Evolutionary conservation across 2,329 filamentous ascomycete species (phyloP), one percentile per base, ranked within the genome.

Genomic region (Aspergillus sclerotialis): DNA sequence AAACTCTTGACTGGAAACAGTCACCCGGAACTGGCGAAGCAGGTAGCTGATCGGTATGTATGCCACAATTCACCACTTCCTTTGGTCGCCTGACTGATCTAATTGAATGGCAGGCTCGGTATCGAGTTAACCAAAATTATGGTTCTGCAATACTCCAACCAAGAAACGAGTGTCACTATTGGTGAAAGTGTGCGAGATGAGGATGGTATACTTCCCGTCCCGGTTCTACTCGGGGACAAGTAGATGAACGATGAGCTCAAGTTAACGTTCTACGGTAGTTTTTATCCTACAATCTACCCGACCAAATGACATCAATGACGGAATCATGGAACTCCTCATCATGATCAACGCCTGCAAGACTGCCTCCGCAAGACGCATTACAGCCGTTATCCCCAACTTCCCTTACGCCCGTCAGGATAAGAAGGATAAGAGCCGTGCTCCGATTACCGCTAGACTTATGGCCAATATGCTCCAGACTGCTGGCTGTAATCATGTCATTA

Each of bases 401-500:
- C 89, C 89, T 17, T 96, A 96, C 57, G 89, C 90, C 10, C 80
- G 90, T 32, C 90, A 96, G 67, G 92, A 96, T 65, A 96, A 96
- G 73, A 96, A 96, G 68, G 89, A 94, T 69, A 84, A 86, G 71
- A 92, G 84, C 36, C 80, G 90, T 46, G 90, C 92, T n/a, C 90
- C 92, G 26, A 98, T 96, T 61, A 93, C 85, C 27, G 90, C 90
- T 14, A 93, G 92, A 63, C 73, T 96, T 35, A 93, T 95, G 67
- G 90, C 90, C 38, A 95, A 96, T 66, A 95, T 96, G 89, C 74
- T 96, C 36, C 87, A 94, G 62, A 93, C 88, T 2, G 89, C 89
- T 28, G 90, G 90, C 37, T 94, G 87, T 64, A 88, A 88, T 60
- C 84, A 89, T 58, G 82, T 94, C 52, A 94, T 95, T 49, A 95